Base-by-base conservation (phyloP, 148 eudicot genomes). In the Hydrangea macrophylla region DNA sequence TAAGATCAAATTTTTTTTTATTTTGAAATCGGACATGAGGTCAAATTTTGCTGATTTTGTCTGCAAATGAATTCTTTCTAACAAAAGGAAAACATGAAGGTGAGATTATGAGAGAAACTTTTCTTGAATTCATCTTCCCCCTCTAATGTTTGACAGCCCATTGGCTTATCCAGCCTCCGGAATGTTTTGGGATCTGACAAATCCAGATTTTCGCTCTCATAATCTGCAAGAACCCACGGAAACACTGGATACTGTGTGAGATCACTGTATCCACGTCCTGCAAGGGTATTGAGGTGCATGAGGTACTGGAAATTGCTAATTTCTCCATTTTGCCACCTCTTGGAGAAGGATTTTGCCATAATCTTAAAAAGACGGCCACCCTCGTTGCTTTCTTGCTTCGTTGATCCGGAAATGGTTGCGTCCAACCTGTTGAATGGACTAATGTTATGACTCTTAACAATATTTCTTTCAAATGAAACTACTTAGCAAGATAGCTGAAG, bases 281-380 rank as follows among this genome's bases (percentile, higher is more conserved):
- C 99, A 71, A 95, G 84, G 56, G 99, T 95, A 73, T 91, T 95
- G 73, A 95, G 87, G 80, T 95, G 99, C 99, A 95, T 95, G 71
- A 95, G 96, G 76, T 95, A 95, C 83, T 95, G 99, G 71, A 95
- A 95, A 78, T 95, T 95, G 88, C 92, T 95, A 62, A 95, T 95
- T 78, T 95, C 97, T 66, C 99, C 99, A 80, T 85, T 91, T 82
- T 95, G 99, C 99, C 99, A 95, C 79, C 99, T 87, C 83, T 95
- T 92, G 26, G 97, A 91, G 73, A 95, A 95, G 3, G 99, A 91
- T 69, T 91, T 95, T n/a, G 97, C 97, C 86, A 86, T 78, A 60
- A 84, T 79, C 87, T 86, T 95, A 77, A 95, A 95, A 66, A 92
- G 92, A 61, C 98, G 98, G 78, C 96, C 81, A 28, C 98, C 96